Percentiles rank a stretch among this genome's conserved stretches.
These are phyloP conservation scores for Polygonum maritimum DNA, from an alignment of 148 eudicot genomes.

Conservation along the genomic window DNA sequence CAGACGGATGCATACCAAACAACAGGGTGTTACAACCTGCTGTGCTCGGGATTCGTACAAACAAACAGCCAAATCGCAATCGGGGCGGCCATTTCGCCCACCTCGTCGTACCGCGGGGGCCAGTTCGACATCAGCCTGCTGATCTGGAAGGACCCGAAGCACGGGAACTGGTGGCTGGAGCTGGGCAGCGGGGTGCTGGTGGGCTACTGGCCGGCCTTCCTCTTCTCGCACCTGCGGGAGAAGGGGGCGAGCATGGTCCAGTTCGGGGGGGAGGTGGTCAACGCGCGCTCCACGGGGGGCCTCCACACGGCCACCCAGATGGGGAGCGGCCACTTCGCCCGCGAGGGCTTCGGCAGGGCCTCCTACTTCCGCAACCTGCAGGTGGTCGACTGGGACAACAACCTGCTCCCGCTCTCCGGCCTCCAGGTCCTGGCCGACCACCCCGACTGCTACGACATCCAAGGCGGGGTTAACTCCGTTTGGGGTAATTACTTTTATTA, in stretches of 20 bases:
- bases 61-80: slow-evolving; percentile 55
- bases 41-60: slow-evolving; percentile 71
- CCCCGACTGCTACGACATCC: slow-evolving; percentile 72
- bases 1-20: slow-evolving; percentile 77
- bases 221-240: slow-evolving; percentile 56
- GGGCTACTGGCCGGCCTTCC: slow-evolving; percentile 80
- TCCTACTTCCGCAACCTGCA: slow-evolving; percentile 75
- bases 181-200: slow-evolving; percentile 67
- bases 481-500: slow-evolving; percentile 93
- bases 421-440: slow-evolving; percentile 67
- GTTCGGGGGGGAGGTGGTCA: slow-evolving; percentile 81
- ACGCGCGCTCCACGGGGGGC: slow-evolving; percentile 39
- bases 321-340: slow-evolving; percentile 89
- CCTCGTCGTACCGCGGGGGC: slow-evolving; percentile 60
- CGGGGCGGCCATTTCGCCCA: slow-evolving; percentile 86
- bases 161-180: slow-evolving; percentile 94
- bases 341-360: slow-evolving; percentile 76
- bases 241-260: slow-evolving; percentile 75
- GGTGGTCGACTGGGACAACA: slow-evolving; percentile 82
- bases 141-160: slow-evolving; percentile 95
- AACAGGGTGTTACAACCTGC: slow-evolving; percentile 69
- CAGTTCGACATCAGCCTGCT: slow-evolving; percentile 76
- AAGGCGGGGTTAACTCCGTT: slow-evolving; percentile 60
- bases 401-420: slow-evolving; percentile 45
- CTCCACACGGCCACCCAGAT: slow-evolving; percentile 72